phyloP scores from a whole-genome alignment of 345 rosid genomes.

The Sisymbrium irio region DNA sequence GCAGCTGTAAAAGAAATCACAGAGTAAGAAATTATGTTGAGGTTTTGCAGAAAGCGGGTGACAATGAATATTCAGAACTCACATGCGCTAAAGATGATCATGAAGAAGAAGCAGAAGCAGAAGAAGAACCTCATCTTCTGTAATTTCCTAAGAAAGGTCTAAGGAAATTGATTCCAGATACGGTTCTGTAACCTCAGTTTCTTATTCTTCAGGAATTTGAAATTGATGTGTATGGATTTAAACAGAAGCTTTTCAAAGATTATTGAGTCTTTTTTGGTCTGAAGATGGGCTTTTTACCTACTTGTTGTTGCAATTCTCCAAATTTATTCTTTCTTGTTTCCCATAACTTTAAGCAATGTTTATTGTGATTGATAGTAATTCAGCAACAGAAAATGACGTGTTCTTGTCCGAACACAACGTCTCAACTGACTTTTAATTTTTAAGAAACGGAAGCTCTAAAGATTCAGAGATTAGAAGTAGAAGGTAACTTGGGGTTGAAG shows the following conservation, averaged over 20 bases:
- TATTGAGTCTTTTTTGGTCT: slow-evolving; percentile 8
- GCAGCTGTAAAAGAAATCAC: slow-evolving; percentile 52
- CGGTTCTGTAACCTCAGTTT: neutral
- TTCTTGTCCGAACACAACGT: slow-evolving; percentile 43
- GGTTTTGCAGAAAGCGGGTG: neutral
- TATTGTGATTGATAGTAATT: slow-evolving; percentile 30
- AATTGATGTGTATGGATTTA: slow-evolving; percentile 16
- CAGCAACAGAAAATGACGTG: slow-evolving; percentile 35
- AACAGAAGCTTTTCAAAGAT: slow-evolving; percentile 14
- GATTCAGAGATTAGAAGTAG: neutral
- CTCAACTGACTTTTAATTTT: slow-evolving; percentile 34
- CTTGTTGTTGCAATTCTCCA: slow-evolving; percentile 48
- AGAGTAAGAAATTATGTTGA: neutral
- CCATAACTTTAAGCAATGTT: slow-evolving; percentile 70
- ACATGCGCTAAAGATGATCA: slow-evolving; percentile 53
- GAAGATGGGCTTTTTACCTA: slow-evolving; percentile 42
- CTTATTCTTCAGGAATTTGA: slow-evolving; percentile 10
- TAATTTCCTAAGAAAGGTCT: neutral
- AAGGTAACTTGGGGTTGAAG: slow-evolving; percentile 27
- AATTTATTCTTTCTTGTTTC: slow-evolving; percentile 32
- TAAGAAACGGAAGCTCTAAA: neutral
- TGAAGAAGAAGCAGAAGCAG: slow-evolving; percentile 38
- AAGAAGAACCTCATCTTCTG: slow-evolving; percentile 45
- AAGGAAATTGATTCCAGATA: neutral
- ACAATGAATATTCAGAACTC: neutral